Percentiles rank a stretch among this genome's conserved stretches.
Evolutionary conservation across 73 alveolate genomes (phyloP).

Genomic region (Paramecium primaurelia): DNA sequence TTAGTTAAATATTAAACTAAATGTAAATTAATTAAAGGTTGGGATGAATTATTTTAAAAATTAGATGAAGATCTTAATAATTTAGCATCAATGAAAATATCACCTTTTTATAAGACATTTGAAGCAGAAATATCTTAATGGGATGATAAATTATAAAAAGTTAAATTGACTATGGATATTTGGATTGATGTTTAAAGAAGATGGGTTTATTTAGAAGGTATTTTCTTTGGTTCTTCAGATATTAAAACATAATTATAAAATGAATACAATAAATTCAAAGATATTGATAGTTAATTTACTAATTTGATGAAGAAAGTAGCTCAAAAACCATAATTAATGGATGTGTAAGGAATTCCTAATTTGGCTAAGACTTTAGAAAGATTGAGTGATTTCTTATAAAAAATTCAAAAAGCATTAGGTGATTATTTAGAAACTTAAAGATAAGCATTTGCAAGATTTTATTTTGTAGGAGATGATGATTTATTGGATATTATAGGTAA

Average conservation of each 20-base stretch:
- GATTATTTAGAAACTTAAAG: conserved; percentile 99
- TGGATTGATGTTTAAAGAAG: conserved; percentile 99
- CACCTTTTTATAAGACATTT: conserved; percentile 96
- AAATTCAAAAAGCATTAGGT: conserved; percentile 90
- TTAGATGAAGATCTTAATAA: conserved; percentile 98
- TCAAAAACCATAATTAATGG: conserved; percentile 87
- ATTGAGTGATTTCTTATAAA: conserved; percentile 89
- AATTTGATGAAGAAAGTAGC: conserved; percentile 99
- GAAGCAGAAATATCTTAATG: conserved; percentile 97
- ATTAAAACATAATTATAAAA: conserved; percentile 97
- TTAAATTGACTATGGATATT: conserved; percentile 93
- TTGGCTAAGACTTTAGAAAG: conserved; percentile 96
- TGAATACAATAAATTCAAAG: conserved; percentile 96
- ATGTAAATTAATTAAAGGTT: conserved; percentile 98
- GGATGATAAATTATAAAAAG: conserved; percentile 98
- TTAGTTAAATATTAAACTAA: conserved; percentile 95
- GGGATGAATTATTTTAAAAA: conserved; percentile 98
- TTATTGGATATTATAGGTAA: conserved; percentile 99
- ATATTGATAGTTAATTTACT: conserved; percentile 96
- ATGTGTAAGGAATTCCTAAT: conserved; percentile 91
- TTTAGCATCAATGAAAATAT: conserved; percentile 97
- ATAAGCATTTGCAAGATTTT: conserved; percentile 99
- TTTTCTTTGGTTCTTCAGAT: conserved; percentile 99
- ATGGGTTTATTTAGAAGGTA: conserved; percentile 99
- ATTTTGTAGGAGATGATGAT: conserved; percentile 98